Conservation (phyloP, 106 monocot species). For the Hemerocallis citrina region DNA sequence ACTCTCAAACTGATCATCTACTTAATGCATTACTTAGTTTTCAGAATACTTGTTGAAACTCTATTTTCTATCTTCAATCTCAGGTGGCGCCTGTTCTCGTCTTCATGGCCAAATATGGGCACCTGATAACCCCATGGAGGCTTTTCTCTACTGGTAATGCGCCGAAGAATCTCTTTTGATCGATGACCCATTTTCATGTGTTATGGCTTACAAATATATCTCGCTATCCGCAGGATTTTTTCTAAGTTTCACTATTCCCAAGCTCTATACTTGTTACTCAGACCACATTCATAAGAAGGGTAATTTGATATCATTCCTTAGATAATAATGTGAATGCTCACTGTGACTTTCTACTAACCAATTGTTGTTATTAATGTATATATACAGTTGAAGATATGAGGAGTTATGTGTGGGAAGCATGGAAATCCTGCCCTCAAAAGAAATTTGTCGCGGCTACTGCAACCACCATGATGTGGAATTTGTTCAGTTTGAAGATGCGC, state of each 20-base stretch:
- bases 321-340: not conserved
- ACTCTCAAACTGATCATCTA: too few relatives aligned
- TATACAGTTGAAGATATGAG: constrained; percentile 47
- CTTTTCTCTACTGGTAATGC: constrained; percentile 9
- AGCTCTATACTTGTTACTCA: constrained; percentile 37
- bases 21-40: too few relatives aligned
- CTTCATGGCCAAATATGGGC: constrained; percentile 17
- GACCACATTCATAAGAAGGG: constrained; percentile 30
- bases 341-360: not conserved
- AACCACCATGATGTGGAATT: constrained; percentile 55
- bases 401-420: constrained; percentile 32
- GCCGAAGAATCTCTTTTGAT: too few relatives aligned
- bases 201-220: not conserved
- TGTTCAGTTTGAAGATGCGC: constrained; percentile 56
- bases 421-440: constrained; percentile 62
- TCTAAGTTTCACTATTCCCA: constrained; percentile 50
- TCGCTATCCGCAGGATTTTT: constrained; percentile 36
- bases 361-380: constrained; percentile 1
- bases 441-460: constrained; percentile 33
- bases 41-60: too few relatives aligned
- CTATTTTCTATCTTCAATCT: not conserved
- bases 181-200: too few relatives aligned
- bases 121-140: constrained; percentile 16
- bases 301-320: constrained; percentile 4
- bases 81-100: constrained; percentile 23